A percentile compares a stretch with the other conserved stretches of the same genome.
phyloP scores from a whole-genome alignment of 1,139 yeast genomes.

The Sugiyamaella xylanicola region DNA sequence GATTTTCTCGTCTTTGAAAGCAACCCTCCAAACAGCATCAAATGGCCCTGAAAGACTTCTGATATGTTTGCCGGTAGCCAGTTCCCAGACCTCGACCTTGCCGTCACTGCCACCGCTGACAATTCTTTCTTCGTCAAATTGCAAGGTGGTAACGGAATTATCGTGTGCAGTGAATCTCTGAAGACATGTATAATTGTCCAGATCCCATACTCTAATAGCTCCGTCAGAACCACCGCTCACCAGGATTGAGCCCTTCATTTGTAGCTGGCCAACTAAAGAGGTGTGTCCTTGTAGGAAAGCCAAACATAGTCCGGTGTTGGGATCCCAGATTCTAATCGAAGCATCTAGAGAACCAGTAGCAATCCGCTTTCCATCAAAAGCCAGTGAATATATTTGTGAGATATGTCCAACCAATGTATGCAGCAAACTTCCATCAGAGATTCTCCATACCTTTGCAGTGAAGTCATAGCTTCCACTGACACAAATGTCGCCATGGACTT shows the following conservation, averaged over 20 bases:
- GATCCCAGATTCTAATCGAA: conserved; percentile 90
- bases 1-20: conserved; percentile 46
- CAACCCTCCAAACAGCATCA: conserved; percentile 49
- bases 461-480: conserved; percentile 85
- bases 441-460: conserved; percentile 86
- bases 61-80: conserved; percentile 63
- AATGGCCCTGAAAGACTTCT: conserved; percentile 44
- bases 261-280: conserved; percentile 74
- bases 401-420: conserved; percentile 84
- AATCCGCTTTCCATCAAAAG: conserved; percentile 76
- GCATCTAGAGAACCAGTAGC: conserved; percentile 89
- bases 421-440: conserved; percentile 71
- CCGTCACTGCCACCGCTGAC: conserved; percentile 92
- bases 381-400: conserved; percentile 81
- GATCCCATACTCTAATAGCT: conserved; percentile 89
- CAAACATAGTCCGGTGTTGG: conserved; percentile 74
- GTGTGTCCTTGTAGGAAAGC: conserved; percentile 75
- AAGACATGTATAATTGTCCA: conserved; percentile 82
- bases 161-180: conserved; percentile 85
- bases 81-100: conserved; percentile 88
- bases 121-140: conserved; percentile 80
- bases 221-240: conserved; percentile 95
- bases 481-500: conserved; percentile 49
- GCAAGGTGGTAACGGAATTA: conserved; percentile 83
- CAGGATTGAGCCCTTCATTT: conserved; percentile 82